These are phyloP conservation scores for Kandelia obovata DNA, from an alignment of 345 rosid species.

Conservation along the genomic window DNA sequence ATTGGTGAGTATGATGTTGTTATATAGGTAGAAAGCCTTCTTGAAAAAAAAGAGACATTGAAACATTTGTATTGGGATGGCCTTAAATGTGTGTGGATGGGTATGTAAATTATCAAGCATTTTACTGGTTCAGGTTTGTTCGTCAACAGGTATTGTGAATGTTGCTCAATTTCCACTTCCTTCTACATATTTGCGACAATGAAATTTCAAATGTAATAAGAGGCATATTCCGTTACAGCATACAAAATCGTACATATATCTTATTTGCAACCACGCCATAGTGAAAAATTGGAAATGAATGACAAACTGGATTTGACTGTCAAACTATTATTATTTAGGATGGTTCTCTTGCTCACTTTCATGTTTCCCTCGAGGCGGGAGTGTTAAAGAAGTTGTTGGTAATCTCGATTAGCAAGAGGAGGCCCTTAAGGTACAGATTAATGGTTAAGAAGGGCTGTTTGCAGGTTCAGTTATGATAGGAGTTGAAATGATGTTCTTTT, in stretches of 20 bases:
- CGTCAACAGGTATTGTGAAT: no score
- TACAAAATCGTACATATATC: background rate
- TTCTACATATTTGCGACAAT: no score
- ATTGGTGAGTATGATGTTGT: no score
- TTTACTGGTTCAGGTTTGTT: no score
- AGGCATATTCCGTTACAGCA: no score
- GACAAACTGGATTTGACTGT: background rate
- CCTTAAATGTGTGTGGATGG: no score
- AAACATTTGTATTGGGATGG: no score
- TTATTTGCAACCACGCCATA: no score
- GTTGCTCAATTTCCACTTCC: no score
- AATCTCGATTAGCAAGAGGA: background rate
- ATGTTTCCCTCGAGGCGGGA: background rate
- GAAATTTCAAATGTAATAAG: background rate
- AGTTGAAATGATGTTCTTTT: slow-evolving; percentile 7
- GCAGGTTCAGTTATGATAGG: background rate
- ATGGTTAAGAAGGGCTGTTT: background rate
- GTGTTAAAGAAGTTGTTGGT: background rate
- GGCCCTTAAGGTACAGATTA: background rate
- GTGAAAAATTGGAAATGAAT: background rate
- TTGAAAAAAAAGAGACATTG: no score
- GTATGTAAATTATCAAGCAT: no score
- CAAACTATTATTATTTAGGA: background rate
- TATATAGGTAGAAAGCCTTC: no score
- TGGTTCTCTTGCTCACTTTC: background rate